A percentile compares a stretch with the other conserved stretches of the same genome.
These are phyloP conservation scores for Pulveroboletus ravenelii DNA, from an alignment of 768 basidiomycete species.

Conservation along the genomic window DNA sequence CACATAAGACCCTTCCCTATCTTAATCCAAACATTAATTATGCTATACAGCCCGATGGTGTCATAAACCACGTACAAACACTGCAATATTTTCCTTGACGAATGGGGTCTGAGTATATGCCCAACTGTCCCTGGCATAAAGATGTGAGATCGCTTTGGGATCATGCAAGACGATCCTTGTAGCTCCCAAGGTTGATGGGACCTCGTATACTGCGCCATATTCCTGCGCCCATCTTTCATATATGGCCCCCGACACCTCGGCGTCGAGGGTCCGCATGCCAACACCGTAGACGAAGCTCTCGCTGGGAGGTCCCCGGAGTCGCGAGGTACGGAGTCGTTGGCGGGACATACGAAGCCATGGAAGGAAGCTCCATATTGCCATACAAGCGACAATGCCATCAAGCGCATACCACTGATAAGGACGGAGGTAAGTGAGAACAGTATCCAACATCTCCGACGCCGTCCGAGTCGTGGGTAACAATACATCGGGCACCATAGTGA, in stretches of 20 bases:
- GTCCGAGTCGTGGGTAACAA: background rate
- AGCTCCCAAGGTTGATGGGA: conserved; percentile 13
- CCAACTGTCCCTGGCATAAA: conserved; percentile 11
- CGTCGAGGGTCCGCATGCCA: background rate
- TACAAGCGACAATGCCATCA: background rate
- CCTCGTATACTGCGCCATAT: conserved; percentile 15
- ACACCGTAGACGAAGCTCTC: conserved; percentile 17
- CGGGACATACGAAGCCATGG: background rate
- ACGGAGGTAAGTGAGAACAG: background rate
- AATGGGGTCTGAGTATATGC: conserved; percentile 41
- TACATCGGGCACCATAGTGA: background rate
- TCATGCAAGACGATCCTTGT: conserved; percentile 30
- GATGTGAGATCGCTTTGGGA: conserved; percentile 32
- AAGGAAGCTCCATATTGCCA: conserved; percentile 6
- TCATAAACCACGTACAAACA: background rate
- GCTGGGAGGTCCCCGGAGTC: conserved; percentile 17
- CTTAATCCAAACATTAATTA: background rate
- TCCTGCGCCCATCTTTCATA: conserved; percentile 23
- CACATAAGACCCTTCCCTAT: conserved; percentile 28
- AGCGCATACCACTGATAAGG: background rate
- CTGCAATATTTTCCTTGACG: conserved; percentile 29
- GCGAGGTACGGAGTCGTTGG: conserved; percentile 6
- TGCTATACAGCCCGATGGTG: background rate
- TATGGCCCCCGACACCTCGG: background rate
- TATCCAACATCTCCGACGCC: background rate